phyloP scores from a whole-genome alignment of 768 basidiomycete genomes.

The Tulasnella calospora region DNA sequence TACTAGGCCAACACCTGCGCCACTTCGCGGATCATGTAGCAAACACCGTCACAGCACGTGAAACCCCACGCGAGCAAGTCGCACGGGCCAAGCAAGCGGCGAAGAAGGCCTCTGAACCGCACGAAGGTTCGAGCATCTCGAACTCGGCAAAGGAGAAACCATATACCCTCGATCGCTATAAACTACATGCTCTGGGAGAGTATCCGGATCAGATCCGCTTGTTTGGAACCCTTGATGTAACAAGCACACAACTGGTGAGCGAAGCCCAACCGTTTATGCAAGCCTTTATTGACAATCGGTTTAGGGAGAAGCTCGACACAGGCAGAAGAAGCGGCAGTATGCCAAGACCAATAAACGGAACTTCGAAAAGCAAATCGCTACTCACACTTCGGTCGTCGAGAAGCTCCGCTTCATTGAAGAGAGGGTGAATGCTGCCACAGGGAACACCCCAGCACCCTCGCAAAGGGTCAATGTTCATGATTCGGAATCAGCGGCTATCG shows the following conservation, averaged over 20 bases:
- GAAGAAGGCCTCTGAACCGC: no score
- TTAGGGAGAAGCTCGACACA: background rate
- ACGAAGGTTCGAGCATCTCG: no score
- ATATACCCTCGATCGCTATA: constrained; percentile 11
- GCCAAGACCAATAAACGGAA: background rate
- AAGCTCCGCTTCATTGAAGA: background rate
- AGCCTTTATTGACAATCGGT: background rate
- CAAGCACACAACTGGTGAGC: background rate
- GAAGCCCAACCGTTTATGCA: background rate
- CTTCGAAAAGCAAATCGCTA: constrained; percentile 7
- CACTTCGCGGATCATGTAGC: no score
- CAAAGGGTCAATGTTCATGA: background rate
- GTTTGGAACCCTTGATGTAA: background rate
- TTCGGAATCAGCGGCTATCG: no score
- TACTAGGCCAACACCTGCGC: no score
- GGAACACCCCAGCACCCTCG: background rate
- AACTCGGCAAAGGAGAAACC: background rate
- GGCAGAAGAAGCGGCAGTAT: constrained; percentile 7
- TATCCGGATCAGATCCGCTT: background rate
- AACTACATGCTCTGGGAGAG: constrained; percentile 21
- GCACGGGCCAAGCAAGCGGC: no score
- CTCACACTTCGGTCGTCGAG: background rate
- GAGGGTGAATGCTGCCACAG: background rate
- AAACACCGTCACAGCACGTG: no score
- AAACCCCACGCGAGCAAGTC: no score